Conservation (phyloP, 139 green algal genomes). For the Chlorella sp. region DNA sequence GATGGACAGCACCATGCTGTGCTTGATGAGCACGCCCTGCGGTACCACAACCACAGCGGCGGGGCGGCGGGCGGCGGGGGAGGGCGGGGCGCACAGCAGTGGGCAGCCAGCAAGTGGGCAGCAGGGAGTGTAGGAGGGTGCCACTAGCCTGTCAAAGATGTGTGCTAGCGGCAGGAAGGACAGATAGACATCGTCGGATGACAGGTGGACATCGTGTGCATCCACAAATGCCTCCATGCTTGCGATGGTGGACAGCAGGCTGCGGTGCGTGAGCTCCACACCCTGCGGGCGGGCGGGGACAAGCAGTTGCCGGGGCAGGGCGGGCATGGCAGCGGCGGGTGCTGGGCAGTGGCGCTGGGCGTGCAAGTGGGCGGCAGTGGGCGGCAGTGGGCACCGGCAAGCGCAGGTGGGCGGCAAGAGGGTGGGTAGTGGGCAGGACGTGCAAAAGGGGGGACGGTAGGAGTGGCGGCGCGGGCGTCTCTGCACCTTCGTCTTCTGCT, state of each 20-base stretch:
- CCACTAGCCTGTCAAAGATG: slow-evolving; percentile 85
- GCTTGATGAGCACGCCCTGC: too few species aligned
- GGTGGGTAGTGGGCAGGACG: not conserved
- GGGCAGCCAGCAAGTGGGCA: not conserved
- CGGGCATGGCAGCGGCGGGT: not conserved
- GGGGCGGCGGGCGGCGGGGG: not conserved
- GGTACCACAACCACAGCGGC: not conserved
- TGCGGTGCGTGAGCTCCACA: slow-evolving; percentile 82
- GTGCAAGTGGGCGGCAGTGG: too few species aligned
- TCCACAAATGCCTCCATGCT: slow-evolving; percentile 63
- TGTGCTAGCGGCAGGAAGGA: slow-evolving; percentile 91
- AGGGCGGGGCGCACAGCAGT: not conserved
- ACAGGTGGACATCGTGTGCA: not conserved
- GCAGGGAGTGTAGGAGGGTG: not conserved
- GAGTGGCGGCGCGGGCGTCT: too few species aligned
- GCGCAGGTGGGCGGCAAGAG: not conserved
- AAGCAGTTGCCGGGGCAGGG: not conserved
- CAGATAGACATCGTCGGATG: slow-evolving; percentile 64
- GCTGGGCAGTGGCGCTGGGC: not conserved
- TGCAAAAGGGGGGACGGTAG: too few species aligned
- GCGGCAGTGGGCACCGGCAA: not conserved
- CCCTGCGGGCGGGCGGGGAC: slow-evolving; percentile 63
- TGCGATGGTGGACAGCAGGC: slow-evolving; percentile 68
- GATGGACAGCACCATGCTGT: not conserved
- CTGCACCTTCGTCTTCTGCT: too few species aligned